These are phyloP conservation scores for Fomitopsis pulvina DNA, from an alignment of 768 basidiomycete genomes.

Conservation along the genomic window DNA sequence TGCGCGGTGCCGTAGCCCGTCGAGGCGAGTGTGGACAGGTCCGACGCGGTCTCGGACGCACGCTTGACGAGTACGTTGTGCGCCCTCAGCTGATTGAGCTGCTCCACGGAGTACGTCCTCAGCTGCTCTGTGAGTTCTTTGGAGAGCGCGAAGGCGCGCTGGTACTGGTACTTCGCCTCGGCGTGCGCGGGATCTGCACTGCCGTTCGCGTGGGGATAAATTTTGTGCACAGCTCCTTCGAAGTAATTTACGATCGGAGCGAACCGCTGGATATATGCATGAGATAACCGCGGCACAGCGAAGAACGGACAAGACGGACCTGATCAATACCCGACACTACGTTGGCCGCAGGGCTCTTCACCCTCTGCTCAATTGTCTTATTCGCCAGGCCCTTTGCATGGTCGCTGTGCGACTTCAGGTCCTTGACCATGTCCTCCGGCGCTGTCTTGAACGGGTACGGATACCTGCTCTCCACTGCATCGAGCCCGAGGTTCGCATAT, in stretches of 20 bases:
- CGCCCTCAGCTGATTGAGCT: conserved; percentile 60
- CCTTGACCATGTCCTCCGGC: conserved; percentile 64
- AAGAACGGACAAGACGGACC: conserved; percentile 31
- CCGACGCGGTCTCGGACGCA: conserved; percentile 60
- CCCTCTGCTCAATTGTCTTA: conserved; percentile 60
- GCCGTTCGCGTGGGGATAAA: conserved; percentile 31
- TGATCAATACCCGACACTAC: conserved; percentile 68
- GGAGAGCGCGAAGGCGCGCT: conserved; percentile 64
- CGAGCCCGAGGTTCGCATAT: conserved; percentile 69
- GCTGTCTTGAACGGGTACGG: conserved; percentile 70
- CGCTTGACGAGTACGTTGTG: conserved; percentile 67
- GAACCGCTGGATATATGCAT: conserved; percentile 42
- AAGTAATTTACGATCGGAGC: conserved; percentile 72
- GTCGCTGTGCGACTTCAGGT: conserved; percentile 51
- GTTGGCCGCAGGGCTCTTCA: conserved; percentile 55
- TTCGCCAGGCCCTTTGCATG: conserved; percentile 49
- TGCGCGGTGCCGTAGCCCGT: conserved; percentile 50
- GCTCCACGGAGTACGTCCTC: conserved; percentile 60
- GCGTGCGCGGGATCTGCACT: conserved; percentile 41
- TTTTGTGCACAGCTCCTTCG: conserved; percentile 43
- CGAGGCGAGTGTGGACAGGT: conserved; percentile 54
- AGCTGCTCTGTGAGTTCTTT: conserved; percentile 57
- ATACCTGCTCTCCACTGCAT: conserved; percentile 64
- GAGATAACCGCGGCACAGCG: conserved; percentile 8
- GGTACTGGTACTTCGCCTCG: conserved; percentile 68